phyloP scores from a whole-genome alignment of 2,329 filamentous ascomycete species.

The Stachybotrys elegans region DNA sequence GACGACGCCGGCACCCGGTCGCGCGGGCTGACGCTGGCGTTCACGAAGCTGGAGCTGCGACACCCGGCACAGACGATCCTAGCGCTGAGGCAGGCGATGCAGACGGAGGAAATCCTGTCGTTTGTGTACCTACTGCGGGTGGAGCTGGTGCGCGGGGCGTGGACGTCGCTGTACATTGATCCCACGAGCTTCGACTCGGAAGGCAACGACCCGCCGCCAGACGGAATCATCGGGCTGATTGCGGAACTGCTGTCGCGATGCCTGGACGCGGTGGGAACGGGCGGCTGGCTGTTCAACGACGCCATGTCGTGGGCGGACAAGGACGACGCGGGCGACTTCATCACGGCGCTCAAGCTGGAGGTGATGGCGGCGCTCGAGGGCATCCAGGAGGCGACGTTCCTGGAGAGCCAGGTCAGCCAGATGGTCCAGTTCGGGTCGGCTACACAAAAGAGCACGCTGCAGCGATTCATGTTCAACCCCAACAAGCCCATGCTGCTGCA shows the following conservation, averaged over 20 bases:
- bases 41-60: slow-evolving; percentile 65
- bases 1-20: slow-evolving; percentile 59
- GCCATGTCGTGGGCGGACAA: slow-evolving; percentile 44
- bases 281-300: slow-evolving; percentile 67
- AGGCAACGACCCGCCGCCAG: slow-evolving; percentile 44
- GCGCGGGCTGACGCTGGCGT: slow-evolving; percentile 60
- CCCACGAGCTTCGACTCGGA: slow-evolving; percentile 40
- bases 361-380: slow-evolving; percentile 68
- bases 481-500: slow-evolving; percentile 38
- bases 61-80: slow-evolving; percentile 55
- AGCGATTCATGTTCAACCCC: slow-evolving; percentile 21
- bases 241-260: slow-evolving; percentile 67
- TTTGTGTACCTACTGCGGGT: slow-evolving; percentile 68
- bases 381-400: slow-evolving; percentile 61
- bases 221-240: slow-evolving; percentile 66
- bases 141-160: slow-evolving; percentile 69
- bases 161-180: slow-evolving; percentile 69
- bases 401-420: slow-evolving; percentile 61
- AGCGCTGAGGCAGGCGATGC: slow-evolving; percentile 58
- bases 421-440: slow-evolving; percentile 55
- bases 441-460: slow-evolving; percentile 25
- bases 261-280: slow-evolving; percentile 69
- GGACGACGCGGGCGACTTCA: slow-evolving; percentile 56
- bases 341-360: slow-evolving; percentile 62
- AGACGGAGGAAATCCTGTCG: slow-evolving; percentile 63